A percentile compares a stretch with the other conserved stretches of the same genome.
phyloP scores from a whole-genome alignment of 2,329 filamentous ascomycete genomes.

The Fusarium denticulatum region DNA sequence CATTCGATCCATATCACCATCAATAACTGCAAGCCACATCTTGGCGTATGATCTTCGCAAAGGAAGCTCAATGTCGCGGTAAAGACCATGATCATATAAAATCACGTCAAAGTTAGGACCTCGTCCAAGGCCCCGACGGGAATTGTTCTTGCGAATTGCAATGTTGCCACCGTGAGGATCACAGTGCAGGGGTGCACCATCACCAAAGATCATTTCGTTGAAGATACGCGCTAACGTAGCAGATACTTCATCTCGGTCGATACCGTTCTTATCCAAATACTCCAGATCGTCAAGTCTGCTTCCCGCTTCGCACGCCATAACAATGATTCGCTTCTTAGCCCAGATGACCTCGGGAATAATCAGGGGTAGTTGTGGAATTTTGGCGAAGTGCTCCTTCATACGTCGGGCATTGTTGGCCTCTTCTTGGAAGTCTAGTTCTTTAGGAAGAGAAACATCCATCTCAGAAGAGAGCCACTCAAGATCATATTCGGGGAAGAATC shows the following conservation, averaged over 20 bases:
- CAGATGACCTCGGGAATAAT: constrained; percentile 90
- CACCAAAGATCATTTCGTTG: constrained; percentile 99
- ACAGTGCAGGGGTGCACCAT: constrained; percentile 89
- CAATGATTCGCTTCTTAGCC: constrained; percentile 87
- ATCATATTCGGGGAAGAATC: constrained; percentile 97
- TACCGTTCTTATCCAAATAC: constrained; percentile 85
- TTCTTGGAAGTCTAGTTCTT: constrained; percentile 88
- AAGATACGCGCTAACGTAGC: constrained; percentile 91
- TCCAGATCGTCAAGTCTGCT: constrained; percentile 87
- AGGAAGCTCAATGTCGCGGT: constrained; percentile 85
- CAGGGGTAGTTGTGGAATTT: constrained; percentile 78
- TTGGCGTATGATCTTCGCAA: constrained; percentile 91
- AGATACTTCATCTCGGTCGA: constrained; percentile 95
- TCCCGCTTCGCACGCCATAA: constrained; percentile 94
- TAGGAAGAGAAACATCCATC: constrained; percentile 89
- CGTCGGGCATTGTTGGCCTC: constrained; percentile 87
- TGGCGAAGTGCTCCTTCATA: constrained; percentile 82
- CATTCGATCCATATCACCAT: constrained; percentile 87
- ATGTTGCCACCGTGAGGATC: constrained; percentile 98
- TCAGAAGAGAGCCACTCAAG: constrained; percentile 94
- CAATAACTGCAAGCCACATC: constrained; percentile 95
- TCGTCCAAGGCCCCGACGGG: constrained; percentile 59
- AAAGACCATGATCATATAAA: constrained; percentile 95
- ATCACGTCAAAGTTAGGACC: constrained; percentile 90
- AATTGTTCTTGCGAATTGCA: constrained; percentile 82